Conservation (phyloP, 305 asterid genomes). For the Fraxinus baroniana region DNA sequence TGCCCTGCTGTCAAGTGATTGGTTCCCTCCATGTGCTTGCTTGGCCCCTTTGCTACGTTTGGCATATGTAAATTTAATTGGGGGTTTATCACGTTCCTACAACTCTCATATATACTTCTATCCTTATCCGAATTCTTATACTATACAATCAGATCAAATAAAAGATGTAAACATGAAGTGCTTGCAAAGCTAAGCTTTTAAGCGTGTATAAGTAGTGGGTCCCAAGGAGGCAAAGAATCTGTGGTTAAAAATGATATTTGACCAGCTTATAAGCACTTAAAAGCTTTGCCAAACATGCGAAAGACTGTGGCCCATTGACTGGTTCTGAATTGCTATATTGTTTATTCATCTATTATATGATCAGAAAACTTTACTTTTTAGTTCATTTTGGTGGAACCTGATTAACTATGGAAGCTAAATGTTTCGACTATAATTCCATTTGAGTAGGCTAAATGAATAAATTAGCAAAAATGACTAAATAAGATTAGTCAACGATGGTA, state of each 20-base stretch:
- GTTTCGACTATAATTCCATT: neutral
- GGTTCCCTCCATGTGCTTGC: too few species aligned
- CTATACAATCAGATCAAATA: neutral
- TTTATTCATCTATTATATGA: neutral
- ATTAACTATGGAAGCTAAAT: neutral
- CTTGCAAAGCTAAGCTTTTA: neutral
- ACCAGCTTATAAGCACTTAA: neutral
- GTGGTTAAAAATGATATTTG: neutral
- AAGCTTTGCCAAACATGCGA: neutral
- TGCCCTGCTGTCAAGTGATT: too few species aligned
- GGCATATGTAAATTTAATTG: too few species aligned
- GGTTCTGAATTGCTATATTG: neutral
- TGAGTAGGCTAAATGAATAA: neutral
- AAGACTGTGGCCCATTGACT: neutral
- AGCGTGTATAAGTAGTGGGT: neutral
- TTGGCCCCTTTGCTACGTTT: too few species aligned
- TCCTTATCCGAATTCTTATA: neutral
- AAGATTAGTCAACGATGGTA: slow-evolving; percentile 1
- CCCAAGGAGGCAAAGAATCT: neutral
- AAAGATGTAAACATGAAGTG: neutral
- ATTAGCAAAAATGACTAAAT: neutral
- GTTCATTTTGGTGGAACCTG: neutral
- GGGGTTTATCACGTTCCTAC: neutral
- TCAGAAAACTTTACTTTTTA: neutral
- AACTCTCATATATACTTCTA: neutral